Conservation (phyloP, 2,329 filamentous ascomycete genomes). For the Aspergillus sp. region DNA sequence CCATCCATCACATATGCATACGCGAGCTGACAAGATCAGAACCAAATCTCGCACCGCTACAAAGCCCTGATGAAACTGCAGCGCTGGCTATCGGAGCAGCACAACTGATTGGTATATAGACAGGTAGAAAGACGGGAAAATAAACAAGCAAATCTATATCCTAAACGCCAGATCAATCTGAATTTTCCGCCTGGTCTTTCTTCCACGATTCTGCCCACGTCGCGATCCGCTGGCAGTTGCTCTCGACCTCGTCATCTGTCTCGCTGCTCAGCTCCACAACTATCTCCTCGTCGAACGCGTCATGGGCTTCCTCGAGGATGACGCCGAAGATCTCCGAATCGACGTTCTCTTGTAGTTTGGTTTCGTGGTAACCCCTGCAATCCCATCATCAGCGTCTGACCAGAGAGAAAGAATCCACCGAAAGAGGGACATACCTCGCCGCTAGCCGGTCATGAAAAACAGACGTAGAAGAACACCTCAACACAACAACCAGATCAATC, state of each 20-base stretch:
- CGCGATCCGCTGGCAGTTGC: constrained; percentile 75
- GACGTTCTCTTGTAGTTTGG: constrained; percentile 89
- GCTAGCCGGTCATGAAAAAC: constrained; percentile 76
- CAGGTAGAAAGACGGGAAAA: constrained; percentile 5
- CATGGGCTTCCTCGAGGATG: constrained; percentile 76
- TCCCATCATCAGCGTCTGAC: not conserved
- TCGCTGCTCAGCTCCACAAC: constrained; percentile 84
- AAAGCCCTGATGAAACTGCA: constrained; percentile 82
- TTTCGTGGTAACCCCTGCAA: constrained; percentile 64
- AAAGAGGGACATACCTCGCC: constrained; percentile 47
- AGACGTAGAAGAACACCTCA: constrained; percentile 66
- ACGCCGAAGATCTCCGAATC: constrained; percentile 98
- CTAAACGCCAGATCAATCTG: constrained; percentile 12
- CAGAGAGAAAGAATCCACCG: constrained; percentile 1
- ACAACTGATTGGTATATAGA: constrained; percentile 13
- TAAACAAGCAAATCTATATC: not conserved
- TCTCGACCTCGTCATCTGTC: constrained; percentile 72
- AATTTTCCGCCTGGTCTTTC: constrained; percentile 35
- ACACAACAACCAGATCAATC: constrained; percentile 89
- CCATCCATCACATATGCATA: not conserved
- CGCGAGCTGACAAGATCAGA: constrained; percentile 38
- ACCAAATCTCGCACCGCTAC: constrained; percentile 82
- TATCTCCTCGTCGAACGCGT: constrained; percentile 76
- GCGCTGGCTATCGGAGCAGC: constrained; percentile 57
- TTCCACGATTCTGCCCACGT: constrained; percentile 78